phyloP scores from a whole-genome alignment of 2,329 filamentous ascomycete species.

The Aspergillus neoniger region DNA sequence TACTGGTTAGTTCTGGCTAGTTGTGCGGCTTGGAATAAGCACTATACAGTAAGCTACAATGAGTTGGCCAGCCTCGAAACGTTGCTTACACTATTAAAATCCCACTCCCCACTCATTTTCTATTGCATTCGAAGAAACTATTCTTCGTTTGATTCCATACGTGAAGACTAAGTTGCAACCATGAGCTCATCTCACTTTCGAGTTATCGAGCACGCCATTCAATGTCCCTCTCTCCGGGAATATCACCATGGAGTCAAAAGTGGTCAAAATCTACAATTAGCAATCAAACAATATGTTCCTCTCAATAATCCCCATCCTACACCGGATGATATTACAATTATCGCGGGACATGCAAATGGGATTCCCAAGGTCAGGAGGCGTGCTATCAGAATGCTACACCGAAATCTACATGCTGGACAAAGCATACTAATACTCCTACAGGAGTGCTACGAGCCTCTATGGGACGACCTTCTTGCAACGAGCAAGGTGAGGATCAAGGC shows the following conservation, averaged over 20 bases:
- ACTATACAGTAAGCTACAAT: too few relatives aligned
- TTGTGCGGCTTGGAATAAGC: too few relatives aligned
- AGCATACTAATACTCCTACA: conserved; percentile 32
- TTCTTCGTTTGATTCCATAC: too few relatives aligned
- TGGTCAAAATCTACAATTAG: conserved; percentile 53
- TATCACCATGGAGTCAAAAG: conserved; percentile 50
- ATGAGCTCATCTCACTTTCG: conserved; percentile 27
- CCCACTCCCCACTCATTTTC: too few relatives aligned
- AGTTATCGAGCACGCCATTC: conserved; percentile 52
- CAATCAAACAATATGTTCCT: conserved; percentile 60
- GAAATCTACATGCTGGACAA: not conserved
- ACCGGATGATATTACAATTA: conserved; percentile 54
- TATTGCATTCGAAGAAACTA: too few relatives aligned
- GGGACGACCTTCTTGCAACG: conserved; percentile 69
- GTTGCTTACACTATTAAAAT: too few relatives aligned
- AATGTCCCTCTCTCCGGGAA: conserved; percentile 54
- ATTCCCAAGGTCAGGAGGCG: conserved; percentile 63
- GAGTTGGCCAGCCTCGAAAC: too few relatives aligned
- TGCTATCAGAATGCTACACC: not conserved
- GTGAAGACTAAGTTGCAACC: not conserved
- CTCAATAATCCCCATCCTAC: conserved; percentile 46
- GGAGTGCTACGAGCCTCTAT: conserved; percentile 85
- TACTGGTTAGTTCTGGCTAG: too few relatives aligned
- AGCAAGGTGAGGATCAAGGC: conserved; percentile 62
- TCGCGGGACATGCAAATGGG: conserved; percentile 57